Conservation (phyloP, 805 yeast species). For the Candida palmyrensis region DNA sequence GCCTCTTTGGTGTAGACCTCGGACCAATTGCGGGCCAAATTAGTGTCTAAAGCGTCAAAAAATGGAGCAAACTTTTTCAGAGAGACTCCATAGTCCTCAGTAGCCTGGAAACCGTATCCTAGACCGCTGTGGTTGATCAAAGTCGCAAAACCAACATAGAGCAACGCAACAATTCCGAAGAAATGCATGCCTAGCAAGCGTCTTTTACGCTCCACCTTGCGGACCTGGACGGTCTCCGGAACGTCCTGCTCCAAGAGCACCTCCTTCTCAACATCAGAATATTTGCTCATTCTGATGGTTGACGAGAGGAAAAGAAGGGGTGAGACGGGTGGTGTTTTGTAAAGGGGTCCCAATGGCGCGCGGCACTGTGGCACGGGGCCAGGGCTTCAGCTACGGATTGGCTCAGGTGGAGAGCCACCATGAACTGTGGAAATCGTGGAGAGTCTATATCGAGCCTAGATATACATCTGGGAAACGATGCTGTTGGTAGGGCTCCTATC, state of each 20-base stretch:
- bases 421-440: too few species aligned
- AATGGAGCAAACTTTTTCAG: slow-evolving; percentile 3
- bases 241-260: not conserved
- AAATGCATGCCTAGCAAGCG: not conserved
- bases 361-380: too few species aligned
- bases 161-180: not conserved
- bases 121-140: not conserved
- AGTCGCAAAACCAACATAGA: not conserved
- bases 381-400: too few species aligned
- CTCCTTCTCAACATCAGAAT: slow-evolving; percentile 1
- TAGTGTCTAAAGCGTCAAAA: slow-evolving; percentile 27
- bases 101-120: not conserved
- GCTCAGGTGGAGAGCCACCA: too few species aligned
- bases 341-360: too few species aligned
- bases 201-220: not conserved
- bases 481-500: too few species aligned
- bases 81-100: not conserved
- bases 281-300: too few species aligned
- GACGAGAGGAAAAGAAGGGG: too few species aligned
- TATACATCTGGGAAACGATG: too few species aligned
- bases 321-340: too few species aligned
- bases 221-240: not conserved
- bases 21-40: slow-evolving; percentile 40
- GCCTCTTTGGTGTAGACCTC: slow-evolving; percentile 35
- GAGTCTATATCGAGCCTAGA: too few species aligned